A percentile compares a stretch with the other conserved stretches of the same genome.
Evolutionary conservation across 1,284 basidiomycete genomes (phyloP).

Genomic region (Ceratobasidium papillatum): DNA sequence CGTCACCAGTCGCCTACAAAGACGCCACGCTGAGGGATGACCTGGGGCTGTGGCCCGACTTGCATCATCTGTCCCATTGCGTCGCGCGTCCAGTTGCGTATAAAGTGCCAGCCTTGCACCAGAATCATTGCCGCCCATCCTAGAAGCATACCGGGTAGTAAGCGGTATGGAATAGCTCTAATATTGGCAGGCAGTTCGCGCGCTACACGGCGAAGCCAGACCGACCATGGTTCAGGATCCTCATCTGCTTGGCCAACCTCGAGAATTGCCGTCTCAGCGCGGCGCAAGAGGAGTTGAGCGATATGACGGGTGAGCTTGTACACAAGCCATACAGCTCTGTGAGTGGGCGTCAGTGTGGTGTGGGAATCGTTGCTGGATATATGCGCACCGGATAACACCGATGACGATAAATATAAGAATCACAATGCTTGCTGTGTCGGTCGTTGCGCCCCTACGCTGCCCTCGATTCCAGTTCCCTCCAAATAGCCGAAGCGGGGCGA

Average conservation of each 20-base stretch:
- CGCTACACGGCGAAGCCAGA: constrained; percentile 17
- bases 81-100: constrained; percentile 34
- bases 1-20: constrained; percentile 37
- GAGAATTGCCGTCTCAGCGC: constrained; percentile 79
- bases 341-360: constrained; percentile 31
- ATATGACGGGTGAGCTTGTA: constrained; percentile 69
- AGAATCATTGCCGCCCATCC: constrained; percentile 13
- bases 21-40: constrained; percentile 20
- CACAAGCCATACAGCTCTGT: constrained; percentile 72
- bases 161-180: constrained; percentile 29
- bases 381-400: constrained; percentile 67
- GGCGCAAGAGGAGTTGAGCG: constrained; percentile 67
- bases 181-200: constrained; percentile 11
- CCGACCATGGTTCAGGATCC: constrained; percentile 24
- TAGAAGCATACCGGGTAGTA: constrained; percentile 16
- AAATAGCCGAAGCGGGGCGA: constrained; percentile 50
- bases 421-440: constrained; percentile 66
- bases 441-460: constrained; percentile 59
- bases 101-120: constrained; percentile 16
- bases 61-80: constrained; percentile 30
- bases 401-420: constrained; percentile 68
- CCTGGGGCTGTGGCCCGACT: constrained; percentile 18
- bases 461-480: constrained; percentile 61
- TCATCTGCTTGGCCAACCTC: constrained; percentile 62
- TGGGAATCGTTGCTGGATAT: neutral